Base-by-base conservation (phyloP, 2,329 filamentous ascomycete genomes). In the Spiromastix sp. region DNA sequence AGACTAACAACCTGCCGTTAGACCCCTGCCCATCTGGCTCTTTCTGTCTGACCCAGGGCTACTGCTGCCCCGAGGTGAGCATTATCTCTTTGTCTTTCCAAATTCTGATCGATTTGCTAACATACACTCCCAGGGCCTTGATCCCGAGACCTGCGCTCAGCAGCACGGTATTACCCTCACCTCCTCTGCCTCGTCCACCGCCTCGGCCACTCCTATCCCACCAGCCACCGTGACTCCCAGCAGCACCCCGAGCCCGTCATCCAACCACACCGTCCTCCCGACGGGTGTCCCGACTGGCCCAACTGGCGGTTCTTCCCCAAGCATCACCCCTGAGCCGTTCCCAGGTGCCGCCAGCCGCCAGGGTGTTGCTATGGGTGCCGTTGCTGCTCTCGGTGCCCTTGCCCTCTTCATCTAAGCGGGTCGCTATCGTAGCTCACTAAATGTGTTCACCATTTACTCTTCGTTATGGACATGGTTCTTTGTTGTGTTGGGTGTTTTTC, bases 21-120 rank as follows among this genome's bases (percentile, higher is more conserved):
- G 42, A 46, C 27, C 21, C 40, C 9, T 46, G 44, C 28, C 44
- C 44, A 29, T 15, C 9, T 4, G 42, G 36, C 30, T 41, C 42
- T 15, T 43, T 43, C 31, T 46, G 44, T 27, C 19, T 45, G 12
- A 37, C 38, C 9, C 29, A 34, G 21, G 42, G 42, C 24, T 38
- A 38, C 31, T 46, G 44, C 38, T 46, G 44, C 26, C 40, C 40
- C 11, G 32, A 44, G 25, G 40, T 42, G 31, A 36, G 40, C 32
- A 11, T 8, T 13, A n/a, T 5, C 22, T 4, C 13, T n/a, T 8
- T 20, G 5, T 4, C 4, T 17, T 32, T n/a, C n/a, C 5, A 16
- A 31, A 30, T 7, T 29, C 10, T 8, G 20, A 16, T 28, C 11
- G 17, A 18, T 22, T 36, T n/a, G 28, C 29, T 16, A 2, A 12